Base-by-base conservation (phyloP, 2,329 filamentous ascomycete genomes). In the Hawksworthiomyces lignivorus region DNA sequence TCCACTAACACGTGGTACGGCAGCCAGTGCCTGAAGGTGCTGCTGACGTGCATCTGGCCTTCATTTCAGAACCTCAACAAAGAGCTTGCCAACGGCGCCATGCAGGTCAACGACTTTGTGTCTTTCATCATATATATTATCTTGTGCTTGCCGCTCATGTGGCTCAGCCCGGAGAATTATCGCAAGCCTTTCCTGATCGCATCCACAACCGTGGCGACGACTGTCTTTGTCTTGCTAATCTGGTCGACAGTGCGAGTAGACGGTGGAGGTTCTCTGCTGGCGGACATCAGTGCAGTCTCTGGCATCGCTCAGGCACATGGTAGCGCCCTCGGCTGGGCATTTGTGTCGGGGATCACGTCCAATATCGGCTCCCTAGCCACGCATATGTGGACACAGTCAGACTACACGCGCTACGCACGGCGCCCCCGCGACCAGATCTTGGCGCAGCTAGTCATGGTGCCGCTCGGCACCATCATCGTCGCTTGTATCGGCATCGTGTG, bases 1-100 rank as follows among this genome's bases (percentile, higher is more conserved):
- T 64, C 67, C 5, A 57, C 69, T 0, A 66, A 72, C 46, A 67
- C 62, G 42, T 62, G 56, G 56, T 61, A 57, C 34, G 59, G 59
- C 10, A 37, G 31, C 6, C 56, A 67, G 14, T 59, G 55, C 21
- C 49, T 67, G n/a, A 61, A 67, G 14, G 63, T 63, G 0, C 51
- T 55, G 14, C 36, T 58, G 2, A 50, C 48, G 0, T 49, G 54
- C 14, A 51, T 58, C 17, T 54, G 52, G 18, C 54, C 55, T 0
- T 52, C 48, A 17, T 57, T 55, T 39, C 45, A 53, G 28, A 41
- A 41, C 4, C 36, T 58, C 4, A 37, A 42, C 27, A 56, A 55
- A 32, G 43, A 37, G 1, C 50, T 58, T 20, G 50, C 54, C 6
- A 50, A 44, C 9, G 50, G 54, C 1, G 46, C 53, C 18, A 46